Evolutionary conservation across 371 early-diverging fungal species (phyloP).

Genomic region (Apophysomyces ossiformis): DNA sequence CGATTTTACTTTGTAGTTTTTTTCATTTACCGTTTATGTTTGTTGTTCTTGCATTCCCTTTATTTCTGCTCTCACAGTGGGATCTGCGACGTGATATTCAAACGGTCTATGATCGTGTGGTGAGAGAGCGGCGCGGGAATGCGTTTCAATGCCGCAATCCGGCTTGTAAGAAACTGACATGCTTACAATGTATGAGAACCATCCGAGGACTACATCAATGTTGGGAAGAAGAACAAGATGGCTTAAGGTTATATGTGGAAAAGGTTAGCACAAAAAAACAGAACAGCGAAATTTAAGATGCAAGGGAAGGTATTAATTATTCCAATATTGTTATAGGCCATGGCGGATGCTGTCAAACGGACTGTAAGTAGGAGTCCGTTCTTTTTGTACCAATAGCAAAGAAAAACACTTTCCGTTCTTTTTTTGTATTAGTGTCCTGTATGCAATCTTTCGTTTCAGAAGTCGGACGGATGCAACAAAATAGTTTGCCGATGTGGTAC

Average conservation of each 20-base stretch:
- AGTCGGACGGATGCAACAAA: conserved; percentile 73
- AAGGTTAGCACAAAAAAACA: conserved; percentile 24
- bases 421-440: conserved; percentile 57
- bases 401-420: neutral
- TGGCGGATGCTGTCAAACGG: conserved; percentile 70
- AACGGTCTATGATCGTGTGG: conserved; percentile 38
- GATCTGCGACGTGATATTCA: conserved; percentile 34
- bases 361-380: conserved; percentile 48
- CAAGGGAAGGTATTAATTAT: neutral
- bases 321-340: conserved; percentile 36
- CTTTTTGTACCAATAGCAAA: neutral
- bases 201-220: conserved; percentile 61
- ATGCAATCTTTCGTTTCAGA: conserved; percentile 64
- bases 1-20: conserved; percentile 9
- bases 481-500: conserved; percentile 66
- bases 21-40: conserved; percentile 13
- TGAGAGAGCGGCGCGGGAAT: conserved; percentile 33
- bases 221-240: conserved; percentile 60
- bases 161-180: conserved; percentile 51
- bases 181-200: conserved; percentile 51
- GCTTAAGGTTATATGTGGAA: conserved; percentile 64
- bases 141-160: conserved; percentile 58
- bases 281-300: neutral
- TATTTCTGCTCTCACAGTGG: conserved; percentile 31
- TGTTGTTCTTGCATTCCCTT: conserved; percentile 10